Percentiles rank a stretch among this genome's conserved stretches.
phyloP scores from a whole-genome alignment of 2,329 filamentous ascomycete species.

The Lithohypha guttulata region DNA sequence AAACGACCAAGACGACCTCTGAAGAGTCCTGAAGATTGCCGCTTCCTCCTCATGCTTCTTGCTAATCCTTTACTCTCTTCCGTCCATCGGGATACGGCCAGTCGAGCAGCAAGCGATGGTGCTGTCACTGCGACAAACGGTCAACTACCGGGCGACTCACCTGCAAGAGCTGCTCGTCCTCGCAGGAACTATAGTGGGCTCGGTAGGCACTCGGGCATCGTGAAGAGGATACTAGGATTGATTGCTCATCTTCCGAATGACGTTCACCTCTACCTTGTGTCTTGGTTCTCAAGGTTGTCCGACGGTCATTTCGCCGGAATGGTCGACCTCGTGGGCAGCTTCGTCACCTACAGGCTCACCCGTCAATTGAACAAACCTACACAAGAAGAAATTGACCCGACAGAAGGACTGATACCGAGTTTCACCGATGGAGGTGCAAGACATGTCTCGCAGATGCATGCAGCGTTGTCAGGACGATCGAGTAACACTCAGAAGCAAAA shows the following conservation, averaged over 20 bases:
- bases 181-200: slow-evolving; percentile 31
- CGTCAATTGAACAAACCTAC: slow-evolving; percentile 50
- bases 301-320: slow-evolving; percentile 55
- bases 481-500: slow-evolving; percentile 45
- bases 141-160: slow-evolving; percentile 9
- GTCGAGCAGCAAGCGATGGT: slow-evolving; percentile 12
- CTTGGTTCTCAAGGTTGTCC: slow-evolving; percentile 66
- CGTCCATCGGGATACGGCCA: slow-evolving; percentile 21
- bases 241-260: slow-evolving; percentile 63
- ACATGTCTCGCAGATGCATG: slow-evolving; percentile 58
- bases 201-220: slow-evolving; percentile 67
- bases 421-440: slow-evolving; percentile 53
- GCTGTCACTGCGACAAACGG: slow-evolving; percentile 13
- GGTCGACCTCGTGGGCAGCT: slow-evolving; percentile 68
- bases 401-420: slow-evolving; percentile 59
- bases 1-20: slow-evolving; percentile 67
- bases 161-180: slow-evolving; percentile 16
- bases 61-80: slow-evolving; percentile 65
- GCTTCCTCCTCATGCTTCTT: slow-evolving; percentile 68
- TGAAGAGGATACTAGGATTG: slow-evolving; percentile 74
- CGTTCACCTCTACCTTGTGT: slow-evolving; percentile 65
- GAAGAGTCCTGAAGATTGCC: slow-evolving; percentile 55
- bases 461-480: slow-evolving; percentile 51
- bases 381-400: slow-evolving; percentile 49
- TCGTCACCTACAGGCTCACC: slow-evolving; percentile 69